Conservation (phyloP, 345 rosid genomes). For the Populus ilicifolia region DNA sequence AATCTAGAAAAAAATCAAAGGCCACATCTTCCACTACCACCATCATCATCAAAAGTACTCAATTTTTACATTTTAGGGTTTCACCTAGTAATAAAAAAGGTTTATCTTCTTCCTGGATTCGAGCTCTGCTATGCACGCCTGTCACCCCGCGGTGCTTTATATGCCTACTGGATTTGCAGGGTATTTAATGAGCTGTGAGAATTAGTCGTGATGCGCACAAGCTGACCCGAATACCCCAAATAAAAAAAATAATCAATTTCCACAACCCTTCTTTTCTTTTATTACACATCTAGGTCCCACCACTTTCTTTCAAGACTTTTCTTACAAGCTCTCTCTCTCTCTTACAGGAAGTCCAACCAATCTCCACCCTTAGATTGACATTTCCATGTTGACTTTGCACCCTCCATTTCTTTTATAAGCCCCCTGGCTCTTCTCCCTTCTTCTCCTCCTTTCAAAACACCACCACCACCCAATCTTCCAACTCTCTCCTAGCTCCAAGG, state of each 20-base stretch:
- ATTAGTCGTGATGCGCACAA: no score
- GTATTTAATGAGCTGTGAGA: no score
- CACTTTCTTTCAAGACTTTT: neutral
- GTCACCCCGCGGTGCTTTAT: no score
- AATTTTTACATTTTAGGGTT: no score
- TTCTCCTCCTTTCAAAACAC: neutral
- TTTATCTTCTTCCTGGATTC: no score
- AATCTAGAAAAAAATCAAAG: neutral
- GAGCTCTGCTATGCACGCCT: no score
- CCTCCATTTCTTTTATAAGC: neutral
- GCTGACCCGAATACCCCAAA: no score
- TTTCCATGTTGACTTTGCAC: neutral
- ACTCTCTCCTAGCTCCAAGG: neutral
- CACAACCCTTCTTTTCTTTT: neutral
- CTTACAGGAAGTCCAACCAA: neutral
- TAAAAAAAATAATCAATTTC: neutral
- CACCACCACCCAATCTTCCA: neutral
- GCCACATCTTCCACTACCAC: neutral
- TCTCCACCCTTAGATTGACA: constrained; percentile 1
- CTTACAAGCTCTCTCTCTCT: neutral
- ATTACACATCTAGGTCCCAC: neutral
- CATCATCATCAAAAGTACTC: neutral
- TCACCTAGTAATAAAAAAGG: no score
- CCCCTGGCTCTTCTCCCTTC: neutral
- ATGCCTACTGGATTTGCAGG: no score